Base-by-base conservation (phyloP, 805 yeast genomes). In the Pichia manshurica region DNA sequence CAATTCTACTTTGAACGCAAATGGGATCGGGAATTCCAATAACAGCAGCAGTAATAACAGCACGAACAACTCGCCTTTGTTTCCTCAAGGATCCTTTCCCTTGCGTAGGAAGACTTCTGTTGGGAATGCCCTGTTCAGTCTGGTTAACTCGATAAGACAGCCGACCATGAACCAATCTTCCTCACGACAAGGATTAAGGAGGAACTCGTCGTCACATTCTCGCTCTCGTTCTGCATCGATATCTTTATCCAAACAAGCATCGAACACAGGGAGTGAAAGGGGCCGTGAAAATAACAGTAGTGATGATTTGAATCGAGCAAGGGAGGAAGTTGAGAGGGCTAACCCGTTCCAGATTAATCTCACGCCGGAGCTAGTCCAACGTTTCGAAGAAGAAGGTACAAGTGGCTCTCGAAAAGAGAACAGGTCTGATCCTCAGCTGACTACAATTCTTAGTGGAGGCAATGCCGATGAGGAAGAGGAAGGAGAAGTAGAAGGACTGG, bases 71-170 rank as follows among this genome's bases (percentile, higher is more conserved):
- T 36, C 38, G 10, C 49, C 49, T 21, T 39, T 39, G 12, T 8
- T 34, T 12, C 50, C 36, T 23, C 47, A 43, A 21, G 38, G 39
- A 5, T 29, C 28, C 22, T 42, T 29, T 8, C 42, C 16, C 21
- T 7, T 45, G 10, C 33, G 46, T 19, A 38, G 64, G 43, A 63
- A 61, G 44, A 55, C 60, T 1, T 61, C 65, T 21, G 62, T 63
- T 16, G 54, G 63, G 12, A 61, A 57, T 45, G 58, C 60, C 9
- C 48, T 63, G 9, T 51, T 58, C 8, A 60, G 39, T 32, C 51
- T 63, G 13, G 62, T 63, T 21, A 56, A 55, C 41, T 55, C 61
- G 2, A 62, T 63, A 17, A 54, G 66, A 41, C 45, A 41, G 21
- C 44, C 44, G 10, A 20, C 22, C 23, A 23, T 35, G 31, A 25